Conservation (phyloP, 768 basidiomycete species). For the Suillus subaureus region DNA sequence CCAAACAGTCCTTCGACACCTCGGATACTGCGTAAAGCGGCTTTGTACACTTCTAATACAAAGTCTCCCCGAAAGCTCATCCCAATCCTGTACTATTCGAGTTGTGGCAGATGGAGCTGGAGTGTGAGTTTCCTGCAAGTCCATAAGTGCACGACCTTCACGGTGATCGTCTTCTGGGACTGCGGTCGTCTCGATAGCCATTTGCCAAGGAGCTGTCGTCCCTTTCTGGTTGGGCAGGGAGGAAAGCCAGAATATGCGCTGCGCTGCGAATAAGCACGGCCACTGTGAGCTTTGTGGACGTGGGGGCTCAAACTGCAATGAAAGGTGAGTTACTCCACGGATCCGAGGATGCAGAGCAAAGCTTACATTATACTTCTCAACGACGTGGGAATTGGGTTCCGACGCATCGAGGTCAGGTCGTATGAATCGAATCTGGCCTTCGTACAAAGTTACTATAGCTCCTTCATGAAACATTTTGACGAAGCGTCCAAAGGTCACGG, state of each 20-base stretch:
- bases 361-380: constrained; percentile 25
- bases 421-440: constrained; percentile 27
- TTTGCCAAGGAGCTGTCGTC: background rate
- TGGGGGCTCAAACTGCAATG: constrained; percentile 21
- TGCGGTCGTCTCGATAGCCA: background rate
- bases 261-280: constrained; percentile 27
- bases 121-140: constrained; percentile 21
- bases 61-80: constrained; percentile 32
- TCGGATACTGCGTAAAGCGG: constrained; percentile 25
- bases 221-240: constrained; percentile 15
- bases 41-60: constrained; percentile 26
- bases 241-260: constrained; percentile 32
- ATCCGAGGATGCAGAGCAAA: background rate
- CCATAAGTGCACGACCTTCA: constrained; percentile 23
- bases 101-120: background rate
- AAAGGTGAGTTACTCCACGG: background rate
- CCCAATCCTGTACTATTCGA: constrained; percentile 33
- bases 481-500: constrained; percentile 30
- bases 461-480: constrained; percentile 29
- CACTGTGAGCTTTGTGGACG: constrained; percentile 19
- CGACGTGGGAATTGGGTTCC: constrained; percentile 17
- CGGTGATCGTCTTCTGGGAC: constrained; percentile 12
- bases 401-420: constrained; percentile 27
- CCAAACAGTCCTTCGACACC: constrained; percentile 27
- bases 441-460: constrained; percentile 28